Conservation (phyloP, 352 stramenopile species). For the Globisporangium megalacanthum region DNA sequence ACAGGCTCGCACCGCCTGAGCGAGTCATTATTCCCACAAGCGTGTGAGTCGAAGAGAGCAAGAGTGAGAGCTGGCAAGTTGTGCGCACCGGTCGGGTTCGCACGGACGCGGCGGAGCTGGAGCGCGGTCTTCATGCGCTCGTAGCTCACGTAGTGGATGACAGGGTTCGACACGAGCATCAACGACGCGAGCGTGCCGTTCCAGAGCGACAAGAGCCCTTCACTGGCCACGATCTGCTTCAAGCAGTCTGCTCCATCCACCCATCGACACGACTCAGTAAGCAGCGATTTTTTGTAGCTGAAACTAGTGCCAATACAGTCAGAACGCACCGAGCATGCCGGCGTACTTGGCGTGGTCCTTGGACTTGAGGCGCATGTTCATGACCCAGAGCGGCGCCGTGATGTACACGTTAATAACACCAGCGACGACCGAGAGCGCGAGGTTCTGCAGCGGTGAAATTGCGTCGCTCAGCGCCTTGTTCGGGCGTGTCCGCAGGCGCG, state of each 20-base stretch:
- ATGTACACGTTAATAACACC: conserved; percentile 86
- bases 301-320: conserved; percentile 11
- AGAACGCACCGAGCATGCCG: conserved; percentile 29
- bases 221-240: conserved; percentile 48
- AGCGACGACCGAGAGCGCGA: conserved; percentile 57
- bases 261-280: background rate
- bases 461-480: conserved; percentile 26
- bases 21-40: background rate
- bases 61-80: no score
- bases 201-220: conserved; percentile 88
- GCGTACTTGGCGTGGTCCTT: conserved; percentile 66
- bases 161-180: conserved; percentile 92
- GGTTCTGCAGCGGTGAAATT: conserved; percentile 53
- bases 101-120: conserved; percentile 27
- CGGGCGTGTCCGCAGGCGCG: conserved; percentile 37
- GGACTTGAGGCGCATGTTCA: conserved; percentile 91
- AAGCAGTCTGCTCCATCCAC: conserved; percentile 29
- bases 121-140: conserved; percentile 87
- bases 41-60: background rate
- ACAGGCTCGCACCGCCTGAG: conserved; percentile 28
- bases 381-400: conserved; percentile 91
- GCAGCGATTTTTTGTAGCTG: no score
- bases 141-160: conserved; percentile 95
- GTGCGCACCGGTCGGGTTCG: conserved; percentile 10
- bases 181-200: conserved; percentile 88